These are phyloP conservation scores for Melampsora americana DNA, from an alignment of 1,284 basidiomycete genomes.

Conservation along the genomic window DNA sequence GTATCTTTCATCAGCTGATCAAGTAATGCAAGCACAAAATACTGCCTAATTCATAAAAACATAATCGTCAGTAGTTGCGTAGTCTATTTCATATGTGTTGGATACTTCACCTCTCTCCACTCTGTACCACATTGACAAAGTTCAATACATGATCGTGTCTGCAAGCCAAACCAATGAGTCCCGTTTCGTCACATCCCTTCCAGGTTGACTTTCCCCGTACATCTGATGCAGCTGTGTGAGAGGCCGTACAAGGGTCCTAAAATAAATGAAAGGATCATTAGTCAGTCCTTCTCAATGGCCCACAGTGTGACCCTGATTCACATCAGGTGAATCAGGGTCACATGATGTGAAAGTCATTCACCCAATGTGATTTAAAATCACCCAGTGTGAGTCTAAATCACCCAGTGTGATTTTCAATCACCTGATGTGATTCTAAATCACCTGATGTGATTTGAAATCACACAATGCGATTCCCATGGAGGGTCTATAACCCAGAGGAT, in stretches of 20 bases:
- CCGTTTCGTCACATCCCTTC: conserved; percentile 12
- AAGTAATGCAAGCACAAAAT: neutral
- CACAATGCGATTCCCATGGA: too few species aligned
- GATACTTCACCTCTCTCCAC: too few species aligned
- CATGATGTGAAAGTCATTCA: too few species aligned
- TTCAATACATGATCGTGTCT: conserved; percentile 5
- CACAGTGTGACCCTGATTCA: too few species aligned
- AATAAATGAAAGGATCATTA: neutral
- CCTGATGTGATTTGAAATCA: too few species aligned
- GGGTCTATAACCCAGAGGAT: too few species aligned
- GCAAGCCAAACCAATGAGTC: conserved; percentile 22
- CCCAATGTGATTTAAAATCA: too few species aligned
- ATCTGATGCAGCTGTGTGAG: conserved; percentile 25
- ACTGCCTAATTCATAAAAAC: neutral
- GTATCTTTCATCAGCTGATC: neutral
- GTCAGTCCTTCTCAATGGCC: too few species aligned
- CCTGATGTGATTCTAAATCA: too few species aligned
- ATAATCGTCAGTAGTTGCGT: neutral
- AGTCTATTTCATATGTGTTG: neutral
- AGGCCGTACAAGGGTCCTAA: conserved; percentile 7
- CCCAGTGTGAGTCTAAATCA: too few species aligned
- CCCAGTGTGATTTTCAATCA: too few species aligned
- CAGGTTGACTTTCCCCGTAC: neutral
- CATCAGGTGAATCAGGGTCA: too few species aligned
- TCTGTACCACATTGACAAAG: neutral